Evolutionary conservation across 257 asterid species (phyloP).

Genomic region (Solanum infundibuliforme): DNA sequence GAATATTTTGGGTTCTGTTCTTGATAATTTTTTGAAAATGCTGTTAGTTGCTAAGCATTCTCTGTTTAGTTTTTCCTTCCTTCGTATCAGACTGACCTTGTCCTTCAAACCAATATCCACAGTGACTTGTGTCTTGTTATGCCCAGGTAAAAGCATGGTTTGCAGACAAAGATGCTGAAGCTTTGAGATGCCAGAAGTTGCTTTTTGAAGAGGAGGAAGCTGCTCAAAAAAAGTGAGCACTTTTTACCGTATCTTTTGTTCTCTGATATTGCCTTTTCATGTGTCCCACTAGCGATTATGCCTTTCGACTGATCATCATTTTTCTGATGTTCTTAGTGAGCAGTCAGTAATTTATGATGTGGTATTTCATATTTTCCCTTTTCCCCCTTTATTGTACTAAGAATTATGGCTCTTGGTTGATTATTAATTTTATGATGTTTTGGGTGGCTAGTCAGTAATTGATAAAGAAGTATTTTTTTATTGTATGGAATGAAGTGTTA

Average conservation of each 20-base stretch:
- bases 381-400: background rate
- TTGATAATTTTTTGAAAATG: background rate
- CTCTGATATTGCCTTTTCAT: background rate
- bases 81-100: background rate
- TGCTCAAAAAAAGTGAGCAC: constrained; percentile 56
- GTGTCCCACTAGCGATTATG: background rate
- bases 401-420: background rate
- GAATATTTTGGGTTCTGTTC: background rate
- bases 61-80: background rate
- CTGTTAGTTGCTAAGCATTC: background rate
- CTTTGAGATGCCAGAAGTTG: constrained; percentile 87
- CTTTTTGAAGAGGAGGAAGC: constrained; percentile 99
- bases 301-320: background rate
- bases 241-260: background rate
- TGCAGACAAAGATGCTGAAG: constrained; percentile 89
- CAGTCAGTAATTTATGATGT: background rate
- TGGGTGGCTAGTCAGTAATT: background rate
- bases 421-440: background rate
- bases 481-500: background rate
- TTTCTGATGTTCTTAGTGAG: background rate
- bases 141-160: constrained; percentile 86
- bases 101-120: background rate
- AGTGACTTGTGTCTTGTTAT: constrained; percentile 11
- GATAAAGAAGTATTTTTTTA: background rate
- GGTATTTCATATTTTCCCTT: background rate